Conservation (phyloP, 2,329 filamentous ascomycete species). For the Neonectria neomacrospora region DNA sequence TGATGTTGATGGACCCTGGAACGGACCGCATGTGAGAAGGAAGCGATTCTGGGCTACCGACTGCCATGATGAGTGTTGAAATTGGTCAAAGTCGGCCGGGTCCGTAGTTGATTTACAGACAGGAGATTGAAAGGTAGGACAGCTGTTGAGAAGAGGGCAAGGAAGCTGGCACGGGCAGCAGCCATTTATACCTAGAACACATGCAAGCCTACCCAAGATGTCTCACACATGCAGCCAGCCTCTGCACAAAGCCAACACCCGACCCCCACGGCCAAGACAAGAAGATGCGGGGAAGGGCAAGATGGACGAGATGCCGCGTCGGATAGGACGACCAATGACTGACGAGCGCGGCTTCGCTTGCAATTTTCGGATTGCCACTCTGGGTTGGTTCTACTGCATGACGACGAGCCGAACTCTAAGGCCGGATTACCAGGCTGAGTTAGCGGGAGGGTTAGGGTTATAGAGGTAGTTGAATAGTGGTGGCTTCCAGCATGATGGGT, state of each 20-base stretch:
- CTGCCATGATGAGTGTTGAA: background rate
- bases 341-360: constrained; percentile 3
- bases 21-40: constrained; percentile 24
- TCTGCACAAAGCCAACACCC: constrained; percentile 1
- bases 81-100: no score
- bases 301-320: background rate
- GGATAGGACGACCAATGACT: constrained; percentile 6
- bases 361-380: constrained; percentile 14
- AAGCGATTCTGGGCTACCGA: background rate
- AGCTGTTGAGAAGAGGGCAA: background rate
- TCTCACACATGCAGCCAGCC: constrained; percentile 2
- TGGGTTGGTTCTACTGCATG: background rate
- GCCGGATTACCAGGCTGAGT: background rate
- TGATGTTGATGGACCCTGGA: constrained; percentile 22
- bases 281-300: constrained; percentile 20
- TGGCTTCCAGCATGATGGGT: background rate
- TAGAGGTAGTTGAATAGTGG: no score
- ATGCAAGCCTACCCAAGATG: constrained; percentile 3
- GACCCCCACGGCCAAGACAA: background rate
- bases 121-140: background rate
- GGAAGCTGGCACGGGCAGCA: background rate
- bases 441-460: background rate
- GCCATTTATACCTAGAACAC: constrained; percentile 6
- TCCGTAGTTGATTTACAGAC: background rate
- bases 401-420: constrained; percentile 1